Conservation (phyloP, 1,284 basidiomycete genomes). For the Ceratorhiza oryzae-sativae region DNA sequence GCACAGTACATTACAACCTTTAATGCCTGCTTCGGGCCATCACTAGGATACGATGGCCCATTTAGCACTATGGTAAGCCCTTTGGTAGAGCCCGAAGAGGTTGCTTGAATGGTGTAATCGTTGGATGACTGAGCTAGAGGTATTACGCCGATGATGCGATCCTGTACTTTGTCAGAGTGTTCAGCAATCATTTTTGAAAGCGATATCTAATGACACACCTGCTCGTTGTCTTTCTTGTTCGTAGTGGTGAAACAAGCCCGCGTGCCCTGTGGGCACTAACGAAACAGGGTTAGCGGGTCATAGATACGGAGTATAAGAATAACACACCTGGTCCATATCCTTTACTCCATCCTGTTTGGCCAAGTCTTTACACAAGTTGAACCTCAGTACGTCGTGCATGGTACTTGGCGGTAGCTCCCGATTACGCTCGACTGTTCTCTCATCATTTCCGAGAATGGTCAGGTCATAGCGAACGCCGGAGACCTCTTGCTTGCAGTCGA, state of each 20-base stretch:
- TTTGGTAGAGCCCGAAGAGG: constrained; percentile 55
- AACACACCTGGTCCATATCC: constrained; percentile 70
- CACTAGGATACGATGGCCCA: constrained; percentile 65
- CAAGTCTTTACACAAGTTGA: constrained; percentile 70
- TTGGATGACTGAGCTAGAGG: constrained; percentile 1
- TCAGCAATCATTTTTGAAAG: constrained; percentile 55
- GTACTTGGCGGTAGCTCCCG: constrained; percentile 59
- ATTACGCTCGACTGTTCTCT: constrained; percentile 55
- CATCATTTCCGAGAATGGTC: constrained; percentile 57
- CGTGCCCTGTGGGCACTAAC: constrained; percentile 70
- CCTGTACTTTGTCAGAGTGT: constrained; percentile 53
- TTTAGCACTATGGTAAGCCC: constrained; percentile 66
- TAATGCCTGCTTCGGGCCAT: constrained; percentile 61
- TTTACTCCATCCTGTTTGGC: constrained; percentile 56
- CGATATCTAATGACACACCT: constrained; percentile 64
- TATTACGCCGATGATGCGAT: constrained; percentile 36
- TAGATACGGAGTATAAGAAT: background rate
- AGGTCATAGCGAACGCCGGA: constrained; percentile 66
- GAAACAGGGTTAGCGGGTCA: background rate
- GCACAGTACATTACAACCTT: constrained; percentile 67
- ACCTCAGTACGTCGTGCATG: constrained; percentile 58
- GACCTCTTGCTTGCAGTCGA: constrained; percentile 62
- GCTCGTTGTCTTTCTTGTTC: constrained; percentile 61
- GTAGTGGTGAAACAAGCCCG: constrained; percentile 73
- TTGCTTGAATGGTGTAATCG: constrained; percentile 26